Percentiles rank a stretch among this genome's conserved stretches.
Evolutionary conservation across 352 stramenopile genomes (phyloP).

Genomic region (Pythium brachiatum): DNA sequence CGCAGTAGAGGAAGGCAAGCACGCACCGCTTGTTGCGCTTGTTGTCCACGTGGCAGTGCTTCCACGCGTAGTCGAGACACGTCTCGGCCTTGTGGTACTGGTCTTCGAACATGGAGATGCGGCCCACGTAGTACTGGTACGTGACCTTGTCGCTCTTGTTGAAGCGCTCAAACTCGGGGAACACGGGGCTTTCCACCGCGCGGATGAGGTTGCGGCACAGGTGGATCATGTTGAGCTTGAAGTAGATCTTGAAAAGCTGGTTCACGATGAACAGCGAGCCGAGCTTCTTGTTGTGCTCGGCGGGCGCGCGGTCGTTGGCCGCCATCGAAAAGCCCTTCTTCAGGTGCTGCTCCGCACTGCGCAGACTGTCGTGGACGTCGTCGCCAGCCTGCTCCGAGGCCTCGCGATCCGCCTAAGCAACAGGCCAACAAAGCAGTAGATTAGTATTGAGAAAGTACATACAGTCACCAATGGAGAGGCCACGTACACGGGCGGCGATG

Average conservation of each 20-base stretch:
- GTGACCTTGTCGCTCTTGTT: slow-evolving; percentile 90
- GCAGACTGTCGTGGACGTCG: slow-evolving; percentile 74
- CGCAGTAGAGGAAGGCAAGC: not conserved
- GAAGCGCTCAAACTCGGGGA: slow-evolving; percentile 78
- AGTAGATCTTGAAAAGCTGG: slow-evolving; percentile 97
- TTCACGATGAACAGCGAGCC: slow-evolving; percentile 92
- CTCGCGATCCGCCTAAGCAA: slow-evolving; percentile 55
- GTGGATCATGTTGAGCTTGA: slow-evolving; percentile 93
- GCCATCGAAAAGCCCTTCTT: slow-evolving; percentile 87
- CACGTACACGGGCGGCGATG: slow-evolving; percentile 51
- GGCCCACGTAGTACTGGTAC: slow-evolving; percentile 95
- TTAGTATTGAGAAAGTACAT: slow-evolving; percentile 8
- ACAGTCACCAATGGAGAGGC: not conserved
- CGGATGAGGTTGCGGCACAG: slow-evolving; percentile 94
- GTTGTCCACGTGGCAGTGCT: slow-evolving; percentile 87
- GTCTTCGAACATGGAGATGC: slow-evolving; percentile 97
- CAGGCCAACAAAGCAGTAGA: not conserved
- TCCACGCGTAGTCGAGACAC: slow-evolving; percentile 93
- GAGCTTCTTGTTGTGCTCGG: slow-evolving; percentile 84
- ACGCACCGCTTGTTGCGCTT: slow-evolving; percentile 84
- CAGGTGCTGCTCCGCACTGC: slow-evolving; percentile 80
- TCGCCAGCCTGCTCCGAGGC: slow-evolving; percentile 61
- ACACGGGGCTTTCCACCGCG: slow-evolving; percentile 73
- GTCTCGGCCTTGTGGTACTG: slow-evolving; percentile 93
- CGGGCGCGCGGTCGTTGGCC: slow-evolving; percentile 73